Conservation (phyloP, 2,329 filamentous ascomycete species). For the Cordyceps cateniannulata region DNA sequence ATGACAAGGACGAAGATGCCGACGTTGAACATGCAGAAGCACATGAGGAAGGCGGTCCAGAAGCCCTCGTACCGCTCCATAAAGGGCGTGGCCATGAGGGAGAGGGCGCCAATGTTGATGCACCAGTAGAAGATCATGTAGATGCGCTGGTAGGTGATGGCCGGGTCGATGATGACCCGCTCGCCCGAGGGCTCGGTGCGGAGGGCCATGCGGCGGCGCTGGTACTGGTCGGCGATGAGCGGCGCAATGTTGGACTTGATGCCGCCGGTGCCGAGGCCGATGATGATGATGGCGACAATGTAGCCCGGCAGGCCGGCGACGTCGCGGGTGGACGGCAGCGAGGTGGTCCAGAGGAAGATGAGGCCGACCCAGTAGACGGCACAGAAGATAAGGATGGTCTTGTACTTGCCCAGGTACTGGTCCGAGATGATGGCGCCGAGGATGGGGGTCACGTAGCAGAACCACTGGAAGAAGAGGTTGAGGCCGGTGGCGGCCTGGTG, state of each 20-base stretch:
- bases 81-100: conserved; percentile 58
- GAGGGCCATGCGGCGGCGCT: conserved; percentile 44
- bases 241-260: conserved; percentile 61
- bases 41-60: conserved; percentile 56
- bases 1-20: conserved; percentile 47
- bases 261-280: conserved; percentile 60
- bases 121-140: conserved; percentile 72
- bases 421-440: conserved; percentile 50
- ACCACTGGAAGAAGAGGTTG: conserved; percentile 50
- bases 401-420: conserved; percentile 54
- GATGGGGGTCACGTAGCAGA: conserved; percentile 36
- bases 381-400: conserved; percentile 53
- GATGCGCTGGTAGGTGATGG: conserved; percentile 59
- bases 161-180: conserved; percentile 60
- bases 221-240: conserved; percentile 59
- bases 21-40: conserved; percentile 55
- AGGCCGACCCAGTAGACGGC: conserved; percentile 52
- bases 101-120: conserved; percentile 69
- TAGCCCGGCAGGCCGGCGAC: conserved; percentile 42
- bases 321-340: conserved; percentile 32
- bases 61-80: conserved; percentile 63
- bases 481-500: conserved; percentile 49
- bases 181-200: conserved; percentile 43
- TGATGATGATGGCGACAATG: conserved; percentile 51
- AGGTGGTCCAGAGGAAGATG: conserved; percentile 46